phyloP scores from a whole-genome alignment of 805 yeast genomes.

The Candida ficus region DNA sequence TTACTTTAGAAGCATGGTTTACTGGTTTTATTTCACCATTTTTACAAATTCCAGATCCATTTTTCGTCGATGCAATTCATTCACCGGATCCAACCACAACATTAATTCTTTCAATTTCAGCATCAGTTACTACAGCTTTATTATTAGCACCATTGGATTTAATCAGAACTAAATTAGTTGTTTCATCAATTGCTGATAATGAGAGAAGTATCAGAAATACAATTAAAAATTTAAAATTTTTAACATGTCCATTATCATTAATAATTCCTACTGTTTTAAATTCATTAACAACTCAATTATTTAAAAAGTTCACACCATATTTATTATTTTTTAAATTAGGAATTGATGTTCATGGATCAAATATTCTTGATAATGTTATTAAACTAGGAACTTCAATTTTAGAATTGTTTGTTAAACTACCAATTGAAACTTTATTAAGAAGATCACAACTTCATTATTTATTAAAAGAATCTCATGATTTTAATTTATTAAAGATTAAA shows the following conservation, averaged over 20 bases:
- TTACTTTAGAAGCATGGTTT: conserved; percentile 85
- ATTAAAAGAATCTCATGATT: conserved; percentile 27
- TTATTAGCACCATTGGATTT: conserved; percentile 76
- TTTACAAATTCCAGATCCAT: conserved; percentile 82
- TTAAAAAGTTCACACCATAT: conserved; percentile 64
- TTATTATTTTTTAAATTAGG: conserved; percentile 54
- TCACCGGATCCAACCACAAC: conserved; percentile 71
- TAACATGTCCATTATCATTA: conserved; percentile 53
- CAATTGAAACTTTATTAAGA: conserved; percentile 79
- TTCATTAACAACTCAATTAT: conserved; percentile 53
- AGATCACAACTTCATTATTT: conserved; percentile 77
- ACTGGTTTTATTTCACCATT: conserved; percentile 83
- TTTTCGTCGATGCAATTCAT: conserved; percentile 74
- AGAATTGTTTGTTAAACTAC: conserved; percentile 73
- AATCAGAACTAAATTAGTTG: conserved; percentile 70
- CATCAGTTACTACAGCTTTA: conserved; percentile 68
- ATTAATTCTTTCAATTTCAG: conserved; percentile 61
- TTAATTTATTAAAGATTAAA: conserved; percentile 35
- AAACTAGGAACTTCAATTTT: conserved; percentile 56
- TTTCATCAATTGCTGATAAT: conserved; percentile 50
- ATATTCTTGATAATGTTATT: conserved; percentile 51
- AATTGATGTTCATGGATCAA: conserved; percentile 61
- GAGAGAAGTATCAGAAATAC: conserved; percentile 71
- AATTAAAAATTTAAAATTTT: conserved; percentile 44
- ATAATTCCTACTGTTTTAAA: conserved; percentile 65